phyloP scores from a whole-genome alignment of 768 basidiomycete species.

The Crucibulum laeve region DNA sequence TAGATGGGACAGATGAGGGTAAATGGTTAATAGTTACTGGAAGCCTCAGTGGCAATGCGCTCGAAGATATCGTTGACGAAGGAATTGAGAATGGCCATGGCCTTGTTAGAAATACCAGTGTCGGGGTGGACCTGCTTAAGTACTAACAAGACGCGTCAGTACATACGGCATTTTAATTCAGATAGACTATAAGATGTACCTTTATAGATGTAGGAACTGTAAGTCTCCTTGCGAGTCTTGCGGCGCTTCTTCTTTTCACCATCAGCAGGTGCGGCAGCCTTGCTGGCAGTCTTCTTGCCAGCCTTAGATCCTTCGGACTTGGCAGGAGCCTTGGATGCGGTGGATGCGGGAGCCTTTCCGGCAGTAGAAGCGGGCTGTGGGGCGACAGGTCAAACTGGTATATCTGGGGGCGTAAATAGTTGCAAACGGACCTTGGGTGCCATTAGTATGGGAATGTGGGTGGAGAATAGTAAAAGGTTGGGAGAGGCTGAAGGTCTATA shows the following conservation, averaged over 20 bases:
- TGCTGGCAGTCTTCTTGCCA: constrained; percentile 1
- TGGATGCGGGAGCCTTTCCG: constrained; percentile 65
- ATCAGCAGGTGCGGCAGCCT: constrained; percentile 36
- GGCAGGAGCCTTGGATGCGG: constrained; percentile 62
- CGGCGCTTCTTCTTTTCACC: constrained; percentile 79
- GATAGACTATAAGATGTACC: constrained; percentile 31
- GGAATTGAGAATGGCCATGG: constrained; percentile 79
- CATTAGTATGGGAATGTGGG: constrained; percentile 7
- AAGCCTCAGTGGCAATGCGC: constrained; percentile 82
- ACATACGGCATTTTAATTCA: not conserved
- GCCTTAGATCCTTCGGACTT: constrained; percentile 17
- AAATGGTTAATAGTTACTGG: constrained; percentile 46
- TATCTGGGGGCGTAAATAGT: not conserved
- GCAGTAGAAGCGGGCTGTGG: constrained; percentile 64
- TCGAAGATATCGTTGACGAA: constrained; percentile 86
- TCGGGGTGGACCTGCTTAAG: constrained; percentile 92
- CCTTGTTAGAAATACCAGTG: constrained; percentile 91
- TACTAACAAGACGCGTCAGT: constrained; percentile 34
- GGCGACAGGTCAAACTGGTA: not conserved
- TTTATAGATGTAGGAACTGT: constrained; percentile 85
- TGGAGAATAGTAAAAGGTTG: not conserved
- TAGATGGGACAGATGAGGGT: not conserved
- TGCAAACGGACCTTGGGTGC: constrained; percentile 26
- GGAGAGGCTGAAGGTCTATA: not conserved
- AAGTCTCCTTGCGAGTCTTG: constrained; percentile 79